Evolutionary conservation across 495 filamentous ascomycete genomes (phyloP), one percentile per base, ranked within the genome.

Genomic region (Aspergillus wentii): DNA sequence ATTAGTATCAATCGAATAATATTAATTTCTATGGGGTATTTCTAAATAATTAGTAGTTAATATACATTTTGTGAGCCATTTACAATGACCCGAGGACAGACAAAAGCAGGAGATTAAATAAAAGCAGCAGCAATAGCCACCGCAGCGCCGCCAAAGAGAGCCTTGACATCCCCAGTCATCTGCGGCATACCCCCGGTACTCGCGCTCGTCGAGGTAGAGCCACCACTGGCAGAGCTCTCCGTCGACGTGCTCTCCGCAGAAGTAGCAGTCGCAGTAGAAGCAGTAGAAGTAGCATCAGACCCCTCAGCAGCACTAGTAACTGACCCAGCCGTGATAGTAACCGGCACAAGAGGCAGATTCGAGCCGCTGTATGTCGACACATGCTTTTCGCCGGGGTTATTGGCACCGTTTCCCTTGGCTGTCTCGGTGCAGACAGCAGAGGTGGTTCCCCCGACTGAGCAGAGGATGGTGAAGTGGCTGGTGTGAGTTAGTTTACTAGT

Each of bases 351-450:
- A 4, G 34, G 47, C 14, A 48, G n/a, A n/a, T n/a, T n/a, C n/a
- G n/a, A n/a, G n/a, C n/a, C n/a, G n/a, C n/a, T n/a, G n/a, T n/a
- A n/a, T n/a, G n/a, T n/a, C n/a, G n/a, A n/a, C n/a, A n/a, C n/a
- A n/a, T n/a, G n/a, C n/a, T n/a, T 37, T 14, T 60, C 44, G n/a
- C 14, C 31, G 1, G 50, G 52, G 30, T 39, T 46, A 23, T 56
- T 59, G n/a, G 51, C 51, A 9, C 45, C 55, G 11, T 41, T 28
- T 15, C 57, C 56, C 9, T 48, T 48, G n/a, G 39, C 29, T 17
- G 49, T 54, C 6, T 50, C 50, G 14, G 54, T 60, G 43, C 68
- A 72, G 17, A 53, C 48, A 15, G 52, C 66, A 18, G 56, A 49
- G 7, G 55, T 58, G n/a, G 63, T 61, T 4, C 52, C 59, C 0